Conservation (phyloP, 1,139 yeast genomes). For the Candida sp. region DNA sequence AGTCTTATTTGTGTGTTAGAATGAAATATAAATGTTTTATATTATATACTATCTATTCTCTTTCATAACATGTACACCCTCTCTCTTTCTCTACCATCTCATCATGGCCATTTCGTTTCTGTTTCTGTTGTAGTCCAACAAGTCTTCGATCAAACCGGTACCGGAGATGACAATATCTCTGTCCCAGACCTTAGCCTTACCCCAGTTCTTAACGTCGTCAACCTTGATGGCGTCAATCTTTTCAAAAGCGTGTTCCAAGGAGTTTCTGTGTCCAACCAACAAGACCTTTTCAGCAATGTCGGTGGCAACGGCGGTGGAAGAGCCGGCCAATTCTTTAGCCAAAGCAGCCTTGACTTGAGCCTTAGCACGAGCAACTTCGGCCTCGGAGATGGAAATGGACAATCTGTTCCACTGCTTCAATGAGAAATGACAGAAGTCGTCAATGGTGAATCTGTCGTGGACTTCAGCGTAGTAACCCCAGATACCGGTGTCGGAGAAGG, state of each 20-base stretch:
- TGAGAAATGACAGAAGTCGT: constrained; percentile 79
- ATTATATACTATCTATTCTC: constrained; percentile 3
- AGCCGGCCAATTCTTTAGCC: constrained; percentile 44
- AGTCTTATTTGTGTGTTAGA: not conserved
- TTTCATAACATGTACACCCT: not conserved
- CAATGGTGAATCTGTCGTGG: constrained; percentile 60
- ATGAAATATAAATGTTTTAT: not conserved
- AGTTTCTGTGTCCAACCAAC: constrained; percentile 63
- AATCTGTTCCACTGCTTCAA: constrained; percentile 89
- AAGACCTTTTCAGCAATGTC: constrained; percentile 65
- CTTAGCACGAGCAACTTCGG: constrained; percentile 82
- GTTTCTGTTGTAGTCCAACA: constrained; percentile 82
- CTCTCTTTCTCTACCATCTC: constrained; percentile 54
- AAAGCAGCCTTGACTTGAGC: constrained; percentile 61
- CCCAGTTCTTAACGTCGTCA: constrained; percentile 71
- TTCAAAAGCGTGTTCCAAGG: constrained; percentile 61
- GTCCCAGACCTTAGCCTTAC: constrained; percentile 77
- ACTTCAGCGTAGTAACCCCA: constrained; percentile 81
- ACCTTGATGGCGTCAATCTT: constrained; percentile 67
- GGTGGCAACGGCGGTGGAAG: constrained; percentile 55
- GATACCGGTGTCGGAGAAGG: constrained; percentile 78
- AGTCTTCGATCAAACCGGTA: constrained; percentile 83
- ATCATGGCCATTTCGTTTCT: constrained; percentile 89
- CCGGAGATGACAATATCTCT: constrained; percentile 84
- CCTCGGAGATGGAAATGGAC: constrained; percentile 72